Conservation (phyloP, 2,329 filamentous ascomycete species). For the Xylaria hypoxylon region DNA sequence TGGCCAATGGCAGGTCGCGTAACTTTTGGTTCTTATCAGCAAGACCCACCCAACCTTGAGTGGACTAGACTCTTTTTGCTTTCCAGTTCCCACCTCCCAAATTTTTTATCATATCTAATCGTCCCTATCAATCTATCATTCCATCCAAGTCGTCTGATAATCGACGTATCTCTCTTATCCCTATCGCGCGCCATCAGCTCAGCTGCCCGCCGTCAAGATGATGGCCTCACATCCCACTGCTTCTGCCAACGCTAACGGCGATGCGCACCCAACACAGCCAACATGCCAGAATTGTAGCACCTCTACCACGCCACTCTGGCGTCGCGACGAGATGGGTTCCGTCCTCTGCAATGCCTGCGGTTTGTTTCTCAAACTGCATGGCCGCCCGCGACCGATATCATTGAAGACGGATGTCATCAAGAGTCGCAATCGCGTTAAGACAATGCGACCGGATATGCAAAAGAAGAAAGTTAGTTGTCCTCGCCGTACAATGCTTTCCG, state of each 20-base stretch:
- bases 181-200: slow-evolving; percentile 37
- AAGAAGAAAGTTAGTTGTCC: slow-evolving; percentile 75
- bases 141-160: slow-evolving; percentile 30
- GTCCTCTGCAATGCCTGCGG: slow-evolving; percentile 99
- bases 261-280: slow-evolving; percentile 79
- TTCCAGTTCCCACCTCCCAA: slow-evolving; percentile 36
- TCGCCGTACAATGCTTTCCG: slow-evolving; percentile 21
- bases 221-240: slow-evolving; percentile 54
- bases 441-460: slow-evolving; percentile 78
- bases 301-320: slow-evolving; percentile 95
- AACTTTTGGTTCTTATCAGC: slow-evolving; percentile 37
- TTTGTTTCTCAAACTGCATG: slow-evolving; percentile 96
- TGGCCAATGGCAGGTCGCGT: slow-evolving; percentile 28
- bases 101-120: slow-evolving; percentile 48
- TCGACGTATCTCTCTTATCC: slow-evolving; percentile 38
- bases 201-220: slow-evolving; percentile 44
- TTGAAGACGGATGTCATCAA: slow-evolving; percentile 99
- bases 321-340: slow-evolving; percentile 93
- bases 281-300: slow-evolving; percentile 97
- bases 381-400: slow-evolving; percentile 90
- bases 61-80: slow-evolving; percentile 28
- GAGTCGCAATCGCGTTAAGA: slow-evolving; percentile 97
- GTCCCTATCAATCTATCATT: slow-evolving; percentile 41
- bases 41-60: slow-evolving; percentile 25
- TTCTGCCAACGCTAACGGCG: slow-evolving; percentile 62